A percentile compares a stretch with the other conserved stretches of the same genome.
Conservation (phyloP, 139 green algal species). For the Pleodorina starrii region DNA sequence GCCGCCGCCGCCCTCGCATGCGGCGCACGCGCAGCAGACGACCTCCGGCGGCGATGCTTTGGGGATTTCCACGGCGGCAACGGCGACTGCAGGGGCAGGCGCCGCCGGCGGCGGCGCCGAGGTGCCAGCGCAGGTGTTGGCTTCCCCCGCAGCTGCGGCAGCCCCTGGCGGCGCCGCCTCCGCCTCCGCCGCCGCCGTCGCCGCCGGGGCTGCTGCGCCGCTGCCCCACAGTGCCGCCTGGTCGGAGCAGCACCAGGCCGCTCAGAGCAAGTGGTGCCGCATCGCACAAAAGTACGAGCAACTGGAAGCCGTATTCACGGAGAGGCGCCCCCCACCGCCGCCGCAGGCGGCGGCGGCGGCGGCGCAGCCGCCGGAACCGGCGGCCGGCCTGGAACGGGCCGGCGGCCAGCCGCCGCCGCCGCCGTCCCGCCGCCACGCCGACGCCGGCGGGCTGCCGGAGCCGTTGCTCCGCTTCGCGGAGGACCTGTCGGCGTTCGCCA, state of each 20-base stretch:
- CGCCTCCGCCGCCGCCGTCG: neutral
- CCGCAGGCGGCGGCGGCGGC: neutral
- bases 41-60: neutral
- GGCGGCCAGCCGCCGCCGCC: too few relatives aligned
- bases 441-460: slow-evolving; percentile 42
- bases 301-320: slow-evolving; percentile 14
- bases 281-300: slow-evolving; percentile 11
- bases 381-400: too few relatives aligned
- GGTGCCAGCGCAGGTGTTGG: neutral
- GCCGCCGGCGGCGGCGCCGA: neutral
- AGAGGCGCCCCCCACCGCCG: neutral
- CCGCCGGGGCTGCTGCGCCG: neutral
- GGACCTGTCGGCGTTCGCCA: slow-evolving; percentile 40
- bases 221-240: neutral
- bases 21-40: neutral
- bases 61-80: neutral
- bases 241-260: slow-evolving; percentile 34
- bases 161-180: too few relatives aligned
- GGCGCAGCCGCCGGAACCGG: neutral
- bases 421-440: slow-evolving; percentile 3
- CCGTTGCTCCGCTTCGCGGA: slow-evolving; percentile 38
- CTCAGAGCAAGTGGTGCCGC: slow-evolving; percentile 39
- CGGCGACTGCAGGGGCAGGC: neutral
- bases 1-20: neutral
- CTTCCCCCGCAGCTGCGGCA: neutral